These are phyloP conservation scores for Solanum virginianum DNA, from an alignment of 257 asterid species.

Conservation along the genomic window DNA sequence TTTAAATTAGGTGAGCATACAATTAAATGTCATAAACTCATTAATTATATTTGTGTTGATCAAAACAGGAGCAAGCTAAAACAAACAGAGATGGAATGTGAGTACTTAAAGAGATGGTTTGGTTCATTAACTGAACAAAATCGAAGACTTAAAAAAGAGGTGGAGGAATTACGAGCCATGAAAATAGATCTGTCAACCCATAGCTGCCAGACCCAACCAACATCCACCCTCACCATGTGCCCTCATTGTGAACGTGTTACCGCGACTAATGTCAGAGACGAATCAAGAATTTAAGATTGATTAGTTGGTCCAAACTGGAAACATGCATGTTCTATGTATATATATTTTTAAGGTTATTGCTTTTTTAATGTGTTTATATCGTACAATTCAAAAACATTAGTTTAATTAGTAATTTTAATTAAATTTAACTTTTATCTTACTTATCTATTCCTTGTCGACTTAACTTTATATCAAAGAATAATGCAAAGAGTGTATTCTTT, in stretches of 20 bases:
- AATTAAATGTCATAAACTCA: neutral
- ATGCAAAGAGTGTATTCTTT: neutral
- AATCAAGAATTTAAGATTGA: neutral
- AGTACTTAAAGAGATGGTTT: constrained; percentile 62
- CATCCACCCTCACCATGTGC: constrained; percentile 63
- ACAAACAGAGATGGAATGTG: constrained; percentile 77
- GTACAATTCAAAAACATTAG: neutral
- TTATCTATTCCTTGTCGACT: neutral
- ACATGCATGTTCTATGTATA: neutral
- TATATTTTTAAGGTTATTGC: neutral
- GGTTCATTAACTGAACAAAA: constrained; percentile 60
- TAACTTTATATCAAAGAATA: neutral
- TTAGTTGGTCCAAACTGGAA: neutral
- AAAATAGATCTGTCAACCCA: constrained; percentile 25
- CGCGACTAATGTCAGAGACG: neutral
- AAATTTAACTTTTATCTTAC: neutral
- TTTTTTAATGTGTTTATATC: neutral
- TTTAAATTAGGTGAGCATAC: neutral
- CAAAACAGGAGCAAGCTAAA: constrained; percentile 59
- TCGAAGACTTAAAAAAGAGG: constrained; percentile 43
- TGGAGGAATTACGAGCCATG: constrained; percentile 49
- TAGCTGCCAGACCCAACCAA: constrained; percentile 22
- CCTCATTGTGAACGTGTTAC: constrained; percentile 66
- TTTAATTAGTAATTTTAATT: neutral
- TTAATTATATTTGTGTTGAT: neutral